These are phyloP conservation scores for Phylloporus rhodoxanthus DNA, from an alignment of 768 basidiomycete species.

Conservation along the genomic window DNA sequence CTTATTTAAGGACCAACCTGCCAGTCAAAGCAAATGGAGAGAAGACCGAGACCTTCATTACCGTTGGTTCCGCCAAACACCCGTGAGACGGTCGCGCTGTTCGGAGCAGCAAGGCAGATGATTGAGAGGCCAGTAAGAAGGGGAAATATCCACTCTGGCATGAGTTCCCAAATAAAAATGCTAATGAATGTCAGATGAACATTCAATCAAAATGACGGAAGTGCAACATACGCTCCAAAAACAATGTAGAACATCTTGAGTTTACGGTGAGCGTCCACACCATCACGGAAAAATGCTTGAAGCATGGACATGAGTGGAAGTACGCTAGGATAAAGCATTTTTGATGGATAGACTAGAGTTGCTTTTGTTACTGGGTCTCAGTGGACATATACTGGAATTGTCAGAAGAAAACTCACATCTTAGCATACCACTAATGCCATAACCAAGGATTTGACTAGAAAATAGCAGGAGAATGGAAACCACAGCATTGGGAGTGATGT, in stretches of 20 bases:
- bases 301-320: slow-evolving; percentile 23
- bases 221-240: slow-evolving; percentile 29
- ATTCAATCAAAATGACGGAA: background rate
- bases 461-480: slow-evolving; percentile 41
- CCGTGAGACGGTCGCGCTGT: slow-evolving; percentile 46
- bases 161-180: slow-evolving; percentile 29
- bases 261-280: slow-evolving; percentile 32
- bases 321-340: slow-evolving; percentile 37
- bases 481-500: slow-evolving; percentile 44
- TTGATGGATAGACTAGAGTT: slow-evolving; percentile 39
- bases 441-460: slow-evolving; percentile 38
- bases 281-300: slow-evolving; percentile 38
- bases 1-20: slow-evolving; percentile 35
- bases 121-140: slow-evolving; percentile 57
- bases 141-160: slow-evolving; percentile 42
- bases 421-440: slow-evolving; percentile 50
- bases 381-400: background rate
- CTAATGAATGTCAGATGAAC: slow-evolving; percentile 16
- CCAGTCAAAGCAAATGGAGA: slow-evolving; percentile 59
- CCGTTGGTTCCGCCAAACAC: slow-evolving; percentile 59
- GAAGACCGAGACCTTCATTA: slow-evolving; percentile 57
- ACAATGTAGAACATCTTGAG: slow-evolving; percentile 28
- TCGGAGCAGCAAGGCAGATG: slow-evolving; percentile 51
- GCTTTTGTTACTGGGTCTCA: slow-evolving; percentile 5
- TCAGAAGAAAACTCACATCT: slow-evolving; percentile 31